These are phyloP conservation scores for Annulohypoxylon maeteangense DNA, from an alignment of 495 filamentous ascomycete genomes.

Conservation along the genomic window DNA sequence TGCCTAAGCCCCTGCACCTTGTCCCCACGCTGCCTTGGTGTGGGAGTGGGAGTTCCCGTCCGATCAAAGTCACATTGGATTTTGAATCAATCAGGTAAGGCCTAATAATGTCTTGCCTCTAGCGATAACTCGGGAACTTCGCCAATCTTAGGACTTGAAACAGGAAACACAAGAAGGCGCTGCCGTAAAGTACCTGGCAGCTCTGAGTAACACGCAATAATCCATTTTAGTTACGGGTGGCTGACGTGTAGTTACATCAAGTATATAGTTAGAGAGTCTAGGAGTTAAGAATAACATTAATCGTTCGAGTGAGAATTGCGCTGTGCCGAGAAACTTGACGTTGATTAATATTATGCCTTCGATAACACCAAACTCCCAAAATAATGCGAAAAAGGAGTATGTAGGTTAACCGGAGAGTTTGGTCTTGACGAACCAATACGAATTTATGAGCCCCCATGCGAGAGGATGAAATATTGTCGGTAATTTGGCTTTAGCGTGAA, in stretches of 20 bases:
- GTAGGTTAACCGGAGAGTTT: neutral
- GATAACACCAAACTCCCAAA: slow-evolving; percentile 18
- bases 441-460: slow-evolving; percentile 28
- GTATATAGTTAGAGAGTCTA: slow-evolving; percentile 1
- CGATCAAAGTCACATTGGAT: slow-evolving; percentile 24
- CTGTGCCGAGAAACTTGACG: neutral
- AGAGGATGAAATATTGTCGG: slow-evolving; percentile 24
- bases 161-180: neutral
- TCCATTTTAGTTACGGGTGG: slow-evolving; percentile 7
- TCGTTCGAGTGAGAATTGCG: slow-evolving; percentile 8
- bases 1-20: slow-evolving; percentile 14
- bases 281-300: slow-evolving; percentile 1
- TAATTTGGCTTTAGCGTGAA: slow-evolving; percentile 22
- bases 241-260: neutral
- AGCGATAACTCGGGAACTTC: slow-evolving; percentile 22
- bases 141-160: slow-evolving; percentile 34
- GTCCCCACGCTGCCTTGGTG: slow-evolving; percentile 10
- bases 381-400: neutral
- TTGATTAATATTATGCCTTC: neutral
- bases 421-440: slow-evolving; percentile 29
- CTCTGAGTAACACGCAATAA: slow-evolving; percentile 13
- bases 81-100: slow-evolving; percentile 27
- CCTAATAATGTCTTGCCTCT: slow-evolving; percentile 30
- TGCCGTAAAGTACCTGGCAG: neutral
- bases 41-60: slow-evolving; percentile 29